Percentiles rank a stretch among this genome's conserved stretches.
phyloP scores from a whole-genome alignment of 495 filamentous ascomycete genomes.

The Podospora tetraspora region DNA sequence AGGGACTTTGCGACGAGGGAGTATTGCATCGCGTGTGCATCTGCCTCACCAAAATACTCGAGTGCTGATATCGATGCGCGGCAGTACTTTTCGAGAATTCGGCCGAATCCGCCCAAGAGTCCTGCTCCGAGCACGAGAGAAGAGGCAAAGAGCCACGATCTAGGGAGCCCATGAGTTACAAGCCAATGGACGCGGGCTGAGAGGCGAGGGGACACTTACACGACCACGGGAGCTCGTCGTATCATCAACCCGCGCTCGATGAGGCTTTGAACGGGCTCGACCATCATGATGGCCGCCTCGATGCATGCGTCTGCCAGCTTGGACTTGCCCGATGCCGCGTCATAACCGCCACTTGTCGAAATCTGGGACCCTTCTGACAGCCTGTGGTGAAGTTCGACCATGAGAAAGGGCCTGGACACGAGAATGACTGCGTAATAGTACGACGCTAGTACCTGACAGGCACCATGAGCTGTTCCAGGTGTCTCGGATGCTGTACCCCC shows the following conservation, averaged over 20 bases:
- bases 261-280: slow-evolving; percentile 34
- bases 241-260: slow-evolving; percentile 30
- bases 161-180: slow-evolving; percentile 6
- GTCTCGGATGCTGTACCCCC: slow-evolving; percentile 13
- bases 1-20: slow-evolving; percentile 43
- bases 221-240: slow-evolving; percentile 36
- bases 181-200: neutral
- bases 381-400: slow-evolving; percentile 42
- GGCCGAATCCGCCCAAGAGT: slow-evolving; percentile 40
- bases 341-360: neutral
- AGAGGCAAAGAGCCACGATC: slow-evolving; percentile 45
- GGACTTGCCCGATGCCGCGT: slow-evolving; percentile 26
- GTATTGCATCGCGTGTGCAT: slow-evolving; percentile 42
- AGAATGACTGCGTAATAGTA: slow-evolving; percentile 47
- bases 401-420: slow-evolving; percentile 42
- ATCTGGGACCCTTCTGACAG: slow-evolving; percentile 25
- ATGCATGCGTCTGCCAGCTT: slow-evolving; percentile 45
- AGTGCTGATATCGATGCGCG: slow-evolving; percentile 35
- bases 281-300: slow-evolving; percentile 43
- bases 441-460: slow-evolving; percentile 38
- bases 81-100: slow-evolving; percentile 41
- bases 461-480: slow-evolving; percentile 27
- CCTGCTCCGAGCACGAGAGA: slow-evolving; percentile 43
- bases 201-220: slow-evolving; percentile 30
- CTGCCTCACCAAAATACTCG: slow-evolving; percentile 38